Percentiles rank a stretch among this genome's conserved stretches.
Evolutionary conservation across 2,329 filamentous ascomycete genomes (phyloP).

Genomic region (Pestalotiopsis fici): DNA sequence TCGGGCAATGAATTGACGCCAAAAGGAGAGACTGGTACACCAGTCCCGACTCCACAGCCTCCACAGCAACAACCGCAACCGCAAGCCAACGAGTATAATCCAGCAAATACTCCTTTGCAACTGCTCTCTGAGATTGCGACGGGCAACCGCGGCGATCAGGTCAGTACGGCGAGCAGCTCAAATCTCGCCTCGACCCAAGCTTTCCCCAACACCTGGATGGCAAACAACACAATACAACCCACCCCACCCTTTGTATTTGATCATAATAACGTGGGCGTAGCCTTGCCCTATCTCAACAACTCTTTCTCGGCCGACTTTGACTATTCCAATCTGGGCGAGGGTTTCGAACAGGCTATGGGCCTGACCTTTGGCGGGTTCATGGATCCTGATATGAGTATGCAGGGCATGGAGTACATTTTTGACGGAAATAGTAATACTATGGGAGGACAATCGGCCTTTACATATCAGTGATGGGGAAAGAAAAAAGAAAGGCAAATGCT

Average conservation of each 20-base stretch:
- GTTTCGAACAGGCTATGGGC: slow-evolving; percentile 45
- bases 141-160: slow-evolving; percentile 28
- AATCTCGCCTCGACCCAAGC: neutral
- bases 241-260: neutral
- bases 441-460: neutral
- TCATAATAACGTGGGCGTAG: slow-evolving; percentile 6
- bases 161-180: slow-evolving; percentile 16
- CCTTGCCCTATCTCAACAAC: slow-evolving; percentile 29
- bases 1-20: neutral
- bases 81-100: slow-evolving; percentile 25
- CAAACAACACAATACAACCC: neutral
- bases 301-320: slow-evolving; percentile 33
- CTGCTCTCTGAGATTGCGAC: slow-evolving; percentile 60
- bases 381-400: slow-evolving; percentile 7
- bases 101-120: slow-evolving; percentile 54
- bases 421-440: neutral
- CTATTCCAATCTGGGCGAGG: slow-evolving; percentile 36
- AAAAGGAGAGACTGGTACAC: slow-evolving; percentile 12
- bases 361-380: slow-evolving; percentile 38
- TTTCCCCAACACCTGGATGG: neutral
- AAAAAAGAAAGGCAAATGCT: too few relatives aligned
- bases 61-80: slow-evolving; percentile 10
- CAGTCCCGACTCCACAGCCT: neutral
- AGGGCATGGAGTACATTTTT: neutral
- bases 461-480: neutral